A percentile compares a stretch with the other conserved stretches of the same genome.
phyloP scores from a whole-genome alignment of 192 early-diverging fungal genomes.

The Umbelopsis sp. region DNA sequence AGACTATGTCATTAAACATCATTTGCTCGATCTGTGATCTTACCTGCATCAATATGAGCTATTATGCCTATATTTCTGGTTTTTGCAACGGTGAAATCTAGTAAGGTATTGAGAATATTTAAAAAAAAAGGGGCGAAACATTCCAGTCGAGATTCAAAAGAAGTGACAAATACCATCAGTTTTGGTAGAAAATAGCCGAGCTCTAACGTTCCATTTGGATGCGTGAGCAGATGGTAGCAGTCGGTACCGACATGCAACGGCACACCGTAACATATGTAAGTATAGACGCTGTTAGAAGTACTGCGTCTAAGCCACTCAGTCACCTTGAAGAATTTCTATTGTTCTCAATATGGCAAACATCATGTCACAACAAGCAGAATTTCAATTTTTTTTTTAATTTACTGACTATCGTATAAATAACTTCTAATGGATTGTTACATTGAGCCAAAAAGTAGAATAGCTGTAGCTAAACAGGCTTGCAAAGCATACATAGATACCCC shows the following conservation, averaged over 20 bases:
- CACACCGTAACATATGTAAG: constrained; percentile 1
- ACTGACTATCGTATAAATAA: not conserved
- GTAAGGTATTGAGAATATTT: not conserved
- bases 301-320: not conserved
- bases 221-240: not conserved
- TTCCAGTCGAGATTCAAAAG: too few relatives aligned
- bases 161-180: not conserved
- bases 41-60: constrained; percentile 96
- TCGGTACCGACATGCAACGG: constrained; percentile 15
- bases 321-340: not conserved
- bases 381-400: constrained; percentile 1
- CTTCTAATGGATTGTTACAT: not conserved
- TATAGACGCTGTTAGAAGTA: not conserved
- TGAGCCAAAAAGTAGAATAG: constrained; percentile 3
- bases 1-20: not conserved
- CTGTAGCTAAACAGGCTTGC: not conserved
- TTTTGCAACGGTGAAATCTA: constrained; percentile 47
- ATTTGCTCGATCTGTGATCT: not conserved
- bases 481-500: not conserved
- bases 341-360: not conserved
- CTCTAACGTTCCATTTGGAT: not conserved
- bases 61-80: constrained; percentile 92
- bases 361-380: not conserved
- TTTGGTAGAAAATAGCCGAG: not conserved
- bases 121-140: too few relatives aligned